These are phyloP conservation scores for Phytophthora pseudosyringae DNA, from an alignment of 352 stramenopile genomes.

Conservation along the genomic window DNA sequence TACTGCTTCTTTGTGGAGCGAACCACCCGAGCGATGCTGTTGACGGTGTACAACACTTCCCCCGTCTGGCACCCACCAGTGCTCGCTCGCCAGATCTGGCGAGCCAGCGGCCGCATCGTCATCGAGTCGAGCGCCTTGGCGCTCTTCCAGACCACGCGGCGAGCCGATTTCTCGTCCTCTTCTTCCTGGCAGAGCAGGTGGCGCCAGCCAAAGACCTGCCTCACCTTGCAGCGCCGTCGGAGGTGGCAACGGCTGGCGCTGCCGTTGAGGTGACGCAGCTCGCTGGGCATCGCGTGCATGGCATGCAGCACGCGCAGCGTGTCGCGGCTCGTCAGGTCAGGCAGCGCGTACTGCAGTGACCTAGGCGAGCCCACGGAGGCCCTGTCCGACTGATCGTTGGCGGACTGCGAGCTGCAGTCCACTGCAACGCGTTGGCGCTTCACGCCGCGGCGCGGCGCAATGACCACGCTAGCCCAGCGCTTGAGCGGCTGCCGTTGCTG, in stretches of 20 bases:
- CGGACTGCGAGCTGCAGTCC: slow-evolving; percentile 6
- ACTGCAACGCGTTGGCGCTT: slow-evolving; percentile 36
- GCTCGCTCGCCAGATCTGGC: slow-evolving; percentile 45
- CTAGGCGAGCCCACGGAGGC: slow-evolving; percentile 23
- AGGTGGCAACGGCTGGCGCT: slow-evolving; percentile 26
- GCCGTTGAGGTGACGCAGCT: slow-evolving; percentile 48
- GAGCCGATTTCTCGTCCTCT: slow-evolving; percentile 23
- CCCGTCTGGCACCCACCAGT: slow-evolving; percentile 7
- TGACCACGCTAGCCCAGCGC: slow-evolving; percentile 18
- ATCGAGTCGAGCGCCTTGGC: slow-evolving; percentile 46
- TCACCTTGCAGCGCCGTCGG: slow-evolving; percentile 23
- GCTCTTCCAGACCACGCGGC: slow-evolving; percentile 51
- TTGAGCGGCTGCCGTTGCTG: slow-evolving; percentile 20
- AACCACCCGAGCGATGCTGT: slow-evolving; percentile 39
- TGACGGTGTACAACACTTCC: slow-evolving; percentile 47
- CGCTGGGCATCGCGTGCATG: slow-evolving; percentile 42
- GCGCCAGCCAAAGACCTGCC: slow-evolving; percentile 46
- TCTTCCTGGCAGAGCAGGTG: slow-evolving; percentile 48
- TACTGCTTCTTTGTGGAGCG: slow-evolving; percentile 30
- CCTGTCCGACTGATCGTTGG: slow-evolving; percentile 7
- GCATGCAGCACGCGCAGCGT: slow-evolving; percentile 43
- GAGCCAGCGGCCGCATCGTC: slow-evolving; percentile 41
- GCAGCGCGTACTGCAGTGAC: slow-evolving; percentile 49
- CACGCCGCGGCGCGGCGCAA: slow-evolving; percentile 6
- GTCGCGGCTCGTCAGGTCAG: slow-evolving; percentile 44